phyloP scores from a whole-genome alignment of 495 filamentous ascomycete genomes.

The Bacidia rubella region DNA sequence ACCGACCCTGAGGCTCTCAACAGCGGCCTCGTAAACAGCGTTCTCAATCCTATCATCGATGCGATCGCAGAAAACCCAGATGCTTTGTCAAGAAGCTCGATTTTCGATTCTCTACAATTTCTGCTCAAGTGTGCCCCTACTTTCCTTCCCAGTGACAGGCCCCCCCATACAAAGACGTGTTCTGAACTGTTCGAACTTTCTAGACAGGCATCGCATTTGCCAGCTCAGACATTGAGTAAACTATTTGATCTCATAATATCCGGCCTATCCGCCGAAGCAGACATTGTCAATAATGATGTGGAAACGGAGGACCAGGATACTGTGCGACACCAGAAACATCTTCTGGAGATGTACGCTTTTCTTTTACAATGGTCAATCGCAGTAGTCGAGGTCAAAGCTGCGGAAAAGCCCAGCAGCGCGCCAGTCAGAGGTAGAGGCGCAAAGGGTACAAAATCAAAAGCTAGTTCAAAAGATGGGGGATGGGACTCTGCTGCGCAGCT shows the following conservation, averaged over 20 bases:
- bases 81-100: slow-evolving; percentile 58
- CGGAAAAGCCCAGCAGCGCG: slow-evolving; percentile 63
- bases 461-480: slow-evolving; percentile 49
- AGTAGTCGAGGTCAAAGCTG: slow-evolving; percentile 82
- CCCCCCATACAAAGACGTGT: slow-evolving; percentile 31
- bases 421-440: slow-evolving; percentile 54
- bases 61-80: slow-evolving; percentile 84
- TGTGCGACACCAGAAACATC: slow-evolving; percentile 69
- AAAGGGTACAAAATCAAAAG: slow-evolving; percentile 64
- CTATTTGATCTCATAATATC: slow-evolving; percentile 87
- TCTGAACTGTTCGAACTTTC: slow-evolving; percentile 53
- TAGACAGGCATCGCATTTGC: slow-evolving; percentile 74
- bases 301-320: slow-evolving; percentile 85
- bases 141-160: slow-evolving; percentile 34
- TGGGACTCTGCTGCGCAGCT: slow-evolving; percentile 88
- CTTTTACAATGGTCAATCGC: slow-evolving; percentile 89
- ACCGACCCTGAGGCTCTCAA: slow-evolving; percentile 76
- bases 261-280: slow-evolving; percentile 84
- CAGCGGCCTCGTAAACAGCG: slow-evolving; percentile 59
- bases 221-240: slow-evolving; percentile 73
- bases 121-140: slow-evolving; percentile 85
- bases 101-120: slow-evolving; percentile 88
- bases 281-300: slow-evolving; percentile 70
- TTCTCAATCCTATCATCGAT: slow-evolving; percentile 87
- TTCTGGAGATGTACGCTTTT: slow-evolving; percentile 91